Evolutionary conservation across 805 yeast genomes (phyloP).

Genomic region (Saccharomycopsis fermentans): DNA sequence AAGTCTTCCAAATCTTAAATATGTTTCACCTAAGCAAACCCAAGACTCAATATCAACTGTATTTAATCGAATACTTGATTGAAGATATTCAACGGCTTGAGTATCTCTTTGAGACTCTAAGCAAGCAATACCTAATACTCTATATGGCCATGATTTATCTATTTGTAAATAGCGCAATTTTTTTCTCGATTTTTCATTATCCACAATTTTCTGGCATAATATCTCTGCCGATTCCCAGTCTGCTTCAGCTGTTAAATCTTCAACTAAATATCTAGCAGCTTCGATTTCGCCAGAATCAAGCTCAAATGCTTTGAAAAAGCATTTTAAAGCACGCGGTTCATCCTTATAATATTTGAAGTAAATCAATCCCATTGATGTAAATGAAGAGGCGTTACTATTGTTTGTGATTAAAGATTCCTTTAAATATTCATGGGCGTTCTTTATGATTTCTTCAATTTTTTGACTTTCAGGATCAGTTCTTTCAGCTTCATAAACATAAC

Average conservation of each 20-base stretch:
- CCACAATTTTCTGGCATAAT: slow-evolving; percentile 54
- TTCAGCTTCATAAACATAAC: slow-evolving; percentile 34
- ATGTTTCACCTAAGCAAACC: slow-evolving; percentile 97
- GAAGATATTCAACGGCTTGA: slow-evolving; percentile 82
- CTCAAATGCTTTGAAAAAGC: slow-evolving; percentile 85
- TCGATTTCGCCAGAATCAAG: slow-evolving; percentile 63
- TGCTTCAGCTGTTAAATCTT: slow-evolving; percentile 49
- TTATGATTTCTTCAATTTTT: slow-evolving; percentile 24
- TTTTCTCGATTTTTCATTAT: slow-evolving; percentile 50
- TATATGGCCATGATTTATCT: slow-evolving; percentile 70
- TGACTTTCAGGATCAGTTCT: slow-evolving; percentile 19
- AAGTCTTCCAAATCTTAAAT: slow-evolving; percentile 69
- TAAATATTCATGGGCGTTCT: slow-evolving; percentile 47
- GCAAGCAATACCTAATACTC: slow-evolving; percentile 73
- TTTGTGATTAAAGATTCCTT: slow-evolving; percentile 53
- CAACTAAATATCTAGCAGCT: slow-evolving; percentile 67
- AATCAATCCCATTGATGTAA: slow-evolving; percentile 70
- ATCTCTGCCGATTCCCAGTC: slow-evolving; percentile 85
- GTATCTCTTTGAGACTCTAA: slow-evolving; percentile 62
- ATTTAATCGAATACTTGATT: slow-evolving; percentile 65
- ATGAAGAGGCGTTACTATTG: slow-evolving; percentile 65
- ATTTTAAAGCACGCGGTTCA: slow-evolving; percentile 61
- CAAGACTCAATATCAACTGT: slow-evolving; percentile 63
- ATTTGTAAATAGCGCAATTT: slow-evolving; percentile 28
- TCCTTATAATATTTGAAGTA: slow-evolving; percentile 53